A percentile compares a stretch with the other conserved stretches of the same genome.
Evolutionary conservation across 1,139 yeast genomes (phyloP).

Genomic region (Hyphopichia khmerensis): DNA sequence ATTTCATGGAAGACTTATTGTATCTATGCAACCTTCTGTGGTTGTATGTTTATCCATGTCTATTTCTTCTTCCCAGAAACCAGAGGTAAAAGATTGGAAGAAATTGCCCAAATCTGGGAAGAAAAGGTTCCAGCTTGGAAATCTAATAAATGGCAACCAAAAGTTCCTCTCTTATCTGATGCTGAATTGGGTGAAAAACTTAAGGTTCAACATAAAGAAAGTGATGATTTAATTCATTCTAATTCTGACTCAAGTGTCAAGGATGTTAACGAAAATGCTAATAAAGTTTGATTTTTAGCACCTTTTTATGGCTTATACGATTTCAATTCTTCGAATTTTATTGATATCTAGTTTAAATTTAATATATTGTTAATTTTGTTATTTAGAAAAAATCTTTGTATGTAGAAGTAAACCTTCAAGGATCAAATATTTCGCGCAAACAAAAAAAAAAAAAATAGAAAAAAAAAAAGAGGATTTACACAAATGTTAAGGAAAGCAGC

Average conservation of each 20-base stretch:
- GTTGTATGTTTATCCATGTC: slow-evolving; percentile 57
- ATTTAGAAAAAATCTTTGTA: too few species aligned
- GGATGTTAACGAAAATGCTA: not conserved
- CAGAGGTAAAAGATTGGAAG: slow-evolving; percentile 63
- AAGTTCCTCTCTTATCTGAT: slow-evolving; percentile 42
- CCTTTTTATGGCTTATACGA: too few species aligned
- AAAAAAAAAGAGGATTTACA: too few species aligned
- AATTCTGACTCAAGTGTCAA: slow-evolving; percentile 4
- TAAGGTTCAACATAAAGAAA: slow-evolving; percentile 27
- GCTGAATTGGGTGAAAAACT: slow-evolving; percentile 38
- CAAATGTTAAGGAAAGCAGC: too few species aligned
- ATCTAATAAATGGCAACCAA: slow-evolving; percentile 41
- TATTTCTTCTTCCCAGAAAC: slow-evolving; percentile 70
- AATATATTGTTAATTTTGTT: too few species aligned
- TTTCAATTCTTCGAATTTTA: too few species aligned
- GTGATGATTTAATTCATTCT: slow-evolving; percentile 1
- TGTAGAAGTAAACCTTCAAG: too few species aligned
- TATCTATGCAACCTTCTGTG: slow-evolving; percentile 50
- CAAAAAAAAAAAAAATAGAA: too few species aligned
- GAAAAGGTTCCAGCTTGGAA: slow-evolving; percentile 63
- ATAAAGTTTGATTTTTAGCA: not conserved
- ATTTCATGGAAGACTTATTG: slow-evolving; percentile 50
- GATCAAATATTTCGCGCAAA: too few species aligned
- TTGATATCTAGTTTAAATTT: too few species aligned
- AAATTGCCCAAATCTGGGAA: slow-evolving; percentile 61